Percentiles rank a stretch among this genome's conserved stretches.
Evolutionary conservation across 305 asterid genomes (phyloP).

Genomic region (Rubia peregrina): DNA sequence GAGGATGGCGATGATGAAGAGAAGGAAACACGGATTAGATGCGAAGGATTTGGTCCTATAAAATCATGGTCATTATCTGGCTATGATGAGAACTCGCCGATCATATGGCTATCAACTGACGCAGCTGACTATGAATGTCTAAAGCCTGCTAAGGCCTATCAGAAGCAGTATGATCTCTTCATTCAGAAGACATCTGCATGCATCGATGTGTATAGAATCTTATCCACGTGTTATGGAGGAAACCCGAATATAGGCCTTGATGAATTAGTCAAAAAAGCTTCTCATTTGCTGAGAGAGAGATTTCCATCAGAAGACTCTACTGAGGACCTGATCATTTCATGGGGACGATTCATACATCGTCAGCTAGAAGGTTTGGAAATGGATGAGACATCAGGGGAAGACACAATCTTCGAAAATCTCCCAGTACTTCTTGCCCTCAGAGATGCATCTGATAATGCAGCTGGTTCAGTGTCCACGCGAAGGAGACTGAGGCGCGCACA

Average conservation of each 20-base stretch:
- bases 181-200: constrained; percentile 16
- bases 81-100: constrained; percentile 16
- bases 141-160: constrained; percentile 14
- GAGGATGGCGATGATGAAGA: constrained; percentile 10
- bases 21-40: constrained; percentile 9
- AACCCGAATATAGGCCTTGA: constrained; percentile 13
- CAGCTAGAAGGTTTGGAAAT: constrained; percentile 20
- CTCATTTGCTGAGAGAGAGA: constrained; percentile 5
- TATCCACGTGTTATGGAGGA: constrained; percentile 16
- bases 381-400: constrained; percentile 9
- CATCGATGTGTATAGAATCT: constrained; percentile 11
- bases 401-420: constrained; percentile 16
- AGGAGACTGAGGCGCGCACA: background rate
- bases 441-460: constrained; percentile 12
- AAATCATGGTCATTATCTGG: constrained; percentile 22
- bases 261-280: constrained; percentile 9
- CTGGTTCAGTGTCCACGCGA: background rate
- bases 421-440: constrained; percentile 17
- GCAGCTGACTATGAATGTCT: constrained; percentile 21
- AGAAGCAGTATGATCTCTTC: constrained; percentile 10
- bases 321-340: constrained; percentile 11
- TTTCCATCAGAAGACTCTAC: background rate
- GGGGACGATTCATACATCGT: constrained; percentile 20
- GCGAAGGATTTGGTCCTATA: constrained; percentile 20
- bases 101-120: constrained; percentile 18